phyloP scores from a whole-genome alignment of 2,329 filamentous ascomycete species.

The Microdochium nivale region DNA sequence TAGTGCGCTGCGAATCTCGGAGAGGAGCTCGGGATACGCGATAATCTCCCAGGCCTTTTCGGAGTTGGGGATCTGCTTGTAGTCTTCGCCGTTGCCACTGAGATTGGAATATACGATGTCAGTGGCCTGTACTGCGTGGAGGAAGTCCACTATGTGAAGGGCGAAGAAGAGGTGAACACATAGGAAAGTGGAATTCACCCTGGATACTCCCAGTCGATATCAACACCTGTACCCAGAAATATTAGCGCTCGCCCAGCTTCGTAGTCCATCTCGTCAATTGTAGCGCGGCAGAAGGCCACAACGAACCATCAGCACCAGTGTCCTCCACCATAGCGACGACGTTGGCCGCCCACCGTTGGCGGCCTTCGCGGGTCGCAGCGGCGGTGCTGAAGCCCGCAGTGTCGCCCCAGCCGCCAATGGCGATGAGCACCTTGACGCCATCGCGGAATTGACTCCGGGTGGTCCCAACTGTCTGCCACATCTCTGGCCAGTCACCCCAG shows the following conservation, averaged over 20 bases:
- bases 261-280: background rate
- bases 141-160: too few species aligned
- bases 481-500: constrained; percentile 32
- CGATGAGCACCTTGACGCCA: constrained; percentile 50
- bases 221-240: constrained; percentile 26
- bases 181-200: constrained; percentile 6
- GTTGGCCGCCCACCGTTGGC: constrained; percentile 47
- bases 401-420: constrained; percentile 60
- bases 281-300: background rate
- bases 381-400: constrained; percentile 44
- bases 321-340: constrained; percentile 42
- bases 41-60: constrained; percentile 51
- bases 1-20: constrained; percentile 47
- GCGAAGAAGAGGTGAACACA: too few species aligned
- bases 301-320: constrained; percentile 48
- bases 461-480: constrained; percentile 40
- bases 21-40: constrained; percentile 52
- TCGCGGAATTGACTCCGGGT: constrained; percentile 43
- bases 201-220: constrained; percentile 59
- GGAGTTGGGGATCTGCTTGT: constrained; percentile 52
- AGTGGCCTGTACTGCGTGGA: too few species aligned
- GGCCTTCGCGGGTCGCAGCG: constrained; percentile 35
- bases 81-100: constrained; percentile 61
- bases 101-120: too few species aligned
- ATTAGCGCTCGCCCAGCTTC: background rate